Evolutionary conservation across 1,284 basidiomycete species (phyloP), one percentile per base, ranked within the genome.

Genomic region (Cryptococcus floricola): DNA sequence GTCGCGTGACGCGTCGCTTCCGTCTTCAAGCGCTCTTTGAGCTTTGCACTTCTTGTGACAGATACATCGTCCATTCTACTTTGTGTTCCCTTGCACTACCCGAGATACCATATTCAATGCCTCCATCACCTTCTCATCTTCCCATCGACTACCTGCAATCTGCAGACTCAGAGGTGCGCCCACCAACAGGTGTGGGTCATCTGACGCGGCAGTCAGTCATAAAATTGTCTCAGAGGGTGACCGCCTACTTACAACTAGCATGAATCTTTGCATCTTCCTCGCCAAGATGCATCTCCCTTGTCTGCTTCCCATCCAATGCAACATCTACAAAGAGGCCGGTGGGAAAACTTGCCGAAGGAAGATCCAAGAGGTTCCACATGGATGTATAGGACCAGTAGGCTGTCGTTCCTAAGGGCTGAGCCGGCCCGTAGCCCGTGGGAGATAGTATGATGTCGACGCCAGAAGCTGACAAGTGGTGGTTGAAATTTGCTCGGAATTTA

Each of bases 351-450:
- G 83, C 78, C 3, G 82, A 80, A 0, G 87, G 80, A 64, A 84
- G 87, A 69, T 90, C 88, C 34, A 88, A 78, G 8, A 80, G 69
- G 67, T 88, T 90, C 80, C 82, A 88, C 25, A 84, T 54, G 66
- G 79, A 77, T 0, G 87, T 87, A 65, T 87, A 88, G 27, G 54
- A 51, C 66, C 73, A 73, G 53, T 74, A 71, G 54, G 65, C 68
- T 18, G 67, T 61, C 7, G 70, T 74, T 19, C 63, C 65, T 39
- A 69, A 58, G 27, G 56, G 58, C 1, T 69, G 68, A 0, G 74
- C 73, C 1, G 73, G 69, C n/a, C 68, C 65, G 5, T 70, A 69
- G 0, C 64, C 65, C 3, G 61, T 63, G 0, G 75, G 71, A 19
- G 64, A 74, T 10, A 77, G 63, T 8, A 77, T 57, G 37, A 70